Evolutionary conservation across 495 filamentous ascomycete species (phyloP), one percentile per base, ranked within the genome.

Genomic region (Penicillium pulvis): DNA sequence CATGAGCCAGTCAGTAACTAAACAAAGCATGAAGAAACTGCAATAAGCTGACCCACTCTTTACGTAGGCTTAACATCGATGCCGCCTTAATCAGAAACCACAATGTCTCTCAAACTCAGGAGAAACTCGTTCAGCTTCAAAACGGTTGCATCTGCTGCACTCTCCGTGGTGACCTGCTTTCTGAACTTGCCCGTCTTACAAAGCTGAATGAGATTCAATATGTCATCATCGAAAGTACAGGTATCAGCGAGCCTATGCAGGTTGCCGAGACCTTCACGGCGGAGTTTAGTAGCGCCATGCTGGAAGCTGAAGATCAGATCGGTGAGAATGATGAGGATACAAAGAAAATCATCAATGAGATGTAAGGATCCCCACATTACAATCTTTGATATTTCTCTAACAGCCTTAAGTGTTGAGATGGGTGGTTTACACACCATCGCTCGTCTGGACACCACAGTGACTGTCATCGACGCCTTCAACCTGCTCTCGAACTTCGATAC

Each of bases 91-190:
- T 85, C 31, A 72, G 69, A 8, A 70, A 80, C 51, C 81, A 83
- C 70, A 75, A 76, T 42, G 71, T 84, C 59, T 74, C 72, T 44
- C 71, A 78, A 43, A 79, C 73, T n/a, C 71, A 81, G 47, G 81
- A 85, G 55, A 82, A 82, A 55, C 70, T 86, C 46, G 79, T 86
- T n/a, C 76, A 80, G 49, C 71, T 86, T 47, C 83, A 86, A 58
- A 86, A 86, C 44, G 83, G 83, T 7, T 86, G 83, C 56, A 86
- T 86, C 54, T 86, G 83, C 65, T 86, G 83, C 55, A 86, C 83
- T 0, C 69, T 86, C 0, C 78, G 83, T 19, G 82, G 83, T 3
- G 83, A 86, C 51, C 66, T 86, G 1, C 71, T 86, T 2, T 67
- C 79, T 14, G 82, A 86, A 58, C 72, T 85, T 7, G 80, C 78